These are phyloP conservation scores for Hymenotorrendiella dingleyae DNA, from an alignment of 2,329 filamentous ascomycete genomes.

Conservation along the genomic window DNA sequence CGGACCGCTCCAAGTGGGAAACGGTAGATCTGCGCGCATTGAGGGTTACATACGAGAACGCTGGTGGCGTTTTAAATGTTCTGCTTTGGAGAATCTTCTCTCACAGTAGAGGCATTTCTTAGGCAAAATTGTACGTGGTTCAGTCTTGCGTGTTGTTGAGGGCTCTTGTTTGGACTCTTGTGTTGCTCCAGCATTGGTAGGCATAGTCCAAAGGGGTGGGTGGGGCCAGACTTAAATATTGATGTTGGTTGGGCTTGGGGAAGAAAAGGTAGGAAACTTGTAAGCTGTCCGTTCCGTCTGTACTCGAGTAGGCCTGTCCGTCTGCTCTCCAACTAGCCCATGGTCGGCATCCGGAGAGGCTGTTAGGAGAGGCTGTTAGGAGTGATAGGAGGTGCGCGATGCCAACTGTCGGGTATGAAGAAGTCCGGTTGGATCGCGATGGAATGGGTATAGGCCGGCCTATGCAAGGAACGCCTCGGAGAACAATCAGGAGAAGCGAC, in stretches of 20 bases:
- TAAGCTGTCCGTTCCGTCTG: conserved; percentile 1
- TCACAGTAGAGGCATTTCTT: conserved; percentile 43
- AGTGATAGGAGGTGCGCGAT: no score
- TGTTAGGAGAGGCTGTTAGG: not conserved
- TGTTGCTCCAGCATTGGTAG: conserved; percentile 7
- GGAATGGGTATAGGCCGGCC: no score
- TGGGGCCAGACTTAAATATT: conserved; percentile 4
- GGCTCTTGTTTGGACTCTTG: conserved; percentile 11
- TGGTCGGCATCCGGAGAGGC: not conserved
- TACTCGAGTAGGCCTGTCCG: no score
- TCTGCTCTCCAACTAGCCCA: no score
- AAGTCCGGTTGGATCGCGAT: no score
- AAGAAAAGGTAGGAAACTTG: no score
- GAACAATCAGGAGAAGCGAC: no score
- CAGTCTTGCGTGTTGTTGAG: conserved; percentile 8
- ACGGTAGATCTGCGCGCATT: not conserved
- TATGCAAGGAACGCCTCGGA: no score
- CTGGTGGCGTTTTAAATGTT: conserved; percentile 50
- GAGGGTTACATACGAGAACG: conserved; percentile 42
- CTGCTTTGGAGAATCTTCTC: conserved; percentile 48
- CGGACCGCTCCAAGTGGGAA: not conserved
- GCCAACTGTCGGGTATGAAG: not conserved
- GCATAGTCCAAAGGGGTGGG: conserved; percentile 6
- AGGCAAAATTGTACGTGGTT: conserved; percentile 27
- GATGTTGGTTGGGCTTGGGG: no score